Evolutionary conservation across 2,329 filamentous ascomycete species (phyloP).

Genomic region (Microdochium trichocladiopsis): DNA sequence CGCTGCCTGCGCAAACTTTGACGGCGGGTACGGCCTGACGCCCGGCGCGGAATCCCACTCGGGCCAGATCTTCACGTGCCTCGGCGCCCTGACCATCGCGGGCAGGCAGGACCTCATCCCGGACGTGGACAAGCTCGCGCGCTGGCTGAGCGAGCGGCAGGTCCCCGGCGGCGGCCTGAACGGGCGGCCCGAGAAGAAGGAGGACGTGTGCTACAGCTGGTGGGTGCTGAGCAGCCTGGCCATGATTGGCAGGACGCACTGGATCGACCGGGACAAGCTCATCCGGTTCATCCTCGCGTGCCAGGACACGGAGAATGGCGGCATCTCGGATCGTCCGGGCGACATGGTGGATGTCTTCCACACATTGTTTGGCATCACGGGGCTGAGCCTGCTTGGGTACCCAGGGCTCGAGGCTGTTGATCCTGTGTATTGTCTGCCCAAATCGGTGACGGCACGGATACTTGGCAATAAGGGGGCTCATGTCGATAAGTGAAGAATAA

Average conservation of each 20-base stretch:
- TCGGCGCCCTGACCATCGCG: conserved; percentile 80
- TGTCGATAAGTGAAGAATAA: not conserved
- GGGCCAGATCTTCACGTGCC: conserved; percentile 91
- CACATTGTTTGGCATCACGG: conserved; percentile 82
- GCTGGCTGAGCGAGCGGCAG: conserved; percentile 92
- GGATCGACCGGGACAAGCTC: conserved; percentile 83
- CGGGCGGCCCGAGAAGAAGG: conserved; percentile 87
- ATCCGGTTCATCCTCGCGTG: conserved; percentile 77
- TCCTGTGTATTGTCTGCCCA: conserved; percentile 81
- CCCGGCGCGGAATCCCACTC: conserved; percentile 92
- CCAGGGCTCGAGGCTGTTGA: conserved; percentile 75
- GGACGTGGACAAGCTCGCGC: conserved; percentile 74
- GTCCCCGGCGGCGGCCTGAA: conserved; percentile 83
- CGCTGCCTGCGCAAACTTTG: conserved; percentile 80
- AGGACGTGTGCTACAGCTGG: conserved; percentile 99
- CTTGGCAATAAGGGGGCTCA: conserved; percentile 28
- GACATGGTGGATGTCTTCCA: conserved; percentile 98
- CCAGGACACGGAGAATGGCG: conserved; percentile 79
- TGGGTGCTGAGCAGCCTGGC: conserved; percentile 91
- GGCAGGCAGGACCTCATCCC: conserved; percentile 68
- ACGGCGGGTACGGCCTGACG: conserved; percentile 85
- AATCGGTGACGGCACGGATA: conserved; percentile 54
- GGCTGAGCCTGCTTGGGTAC: conserved; percentile 75
- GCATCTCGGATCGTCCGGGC: conserved; percentile 82
- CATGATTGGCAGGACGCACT: conserved; percentile 82